A percentile compares a stretch with the other conserved stretches of the same genome.
Conservation (phyloP, 1,139 yeast genomes). For the Magnusiomyces suaveolens region DNA sequence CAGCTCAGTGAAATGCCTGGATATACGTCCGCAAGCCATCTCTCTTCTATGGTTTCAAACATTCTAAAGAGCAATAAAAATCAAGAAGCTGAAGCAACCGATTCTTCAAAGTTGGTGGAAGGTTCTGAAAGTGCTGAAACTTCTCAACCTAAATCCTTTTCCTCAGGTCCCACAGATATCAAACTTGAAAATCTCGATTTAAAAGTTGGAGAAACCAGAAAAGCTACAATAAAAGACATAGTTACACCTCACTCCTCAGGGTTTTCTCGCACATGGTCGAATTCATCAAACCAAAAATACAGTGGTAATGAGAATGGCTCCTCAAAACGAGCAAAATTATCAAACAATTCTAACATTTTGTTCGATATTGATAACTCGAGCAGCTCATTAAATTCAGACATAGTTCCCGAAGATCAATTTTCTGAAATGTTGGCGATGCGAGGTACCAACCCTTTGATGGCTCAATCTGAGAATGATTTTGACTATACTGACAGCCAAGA, state of each 20-base stretch:
- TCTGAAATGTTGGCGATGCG: constrained; percentile 9
- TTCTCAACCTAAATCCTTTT: not conserved
- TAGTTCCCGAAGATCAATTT: constrained; percentile 11
- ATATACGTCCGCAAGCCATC: constrained; percentile 1
- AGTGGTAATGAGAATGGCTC: not conserved
- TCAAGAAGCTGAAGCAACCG: not conserved
- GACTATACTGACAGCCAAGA: not conserved
- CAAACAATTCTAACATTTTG: not conserved
- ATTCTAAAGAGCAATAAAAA: not conserved
- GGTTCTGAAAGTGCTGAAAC: not conserved
- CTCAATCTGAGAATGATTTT: not conserved
- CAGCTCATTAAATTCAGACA: not conserved
- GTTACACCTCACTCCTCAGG: not conserved
- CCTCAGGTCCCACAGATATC: not conserved
- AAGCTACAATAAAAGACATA: not conserved
- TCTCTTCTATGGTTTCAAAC: not conserved
- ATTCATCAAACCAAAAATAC: not conserved
- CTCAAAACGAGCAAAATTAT: not conserved
- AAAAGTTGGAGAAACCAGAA: not conserved
- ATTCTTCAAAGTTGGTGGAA: not conserved
- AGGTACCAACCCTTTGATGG: not conserved
- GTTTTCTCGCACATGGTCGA: not conserved
- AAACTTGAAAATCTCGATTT: not conserved
- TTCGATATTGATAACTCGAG: not conserved
- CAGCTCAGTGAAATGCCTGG: constrained; percentile 4